These are phyloP conservation scores for Mycosphaerella sp. DNA, from an alignment of 2,329 filamentous ascomycete species.

Conservation along the genomic window DNA sequence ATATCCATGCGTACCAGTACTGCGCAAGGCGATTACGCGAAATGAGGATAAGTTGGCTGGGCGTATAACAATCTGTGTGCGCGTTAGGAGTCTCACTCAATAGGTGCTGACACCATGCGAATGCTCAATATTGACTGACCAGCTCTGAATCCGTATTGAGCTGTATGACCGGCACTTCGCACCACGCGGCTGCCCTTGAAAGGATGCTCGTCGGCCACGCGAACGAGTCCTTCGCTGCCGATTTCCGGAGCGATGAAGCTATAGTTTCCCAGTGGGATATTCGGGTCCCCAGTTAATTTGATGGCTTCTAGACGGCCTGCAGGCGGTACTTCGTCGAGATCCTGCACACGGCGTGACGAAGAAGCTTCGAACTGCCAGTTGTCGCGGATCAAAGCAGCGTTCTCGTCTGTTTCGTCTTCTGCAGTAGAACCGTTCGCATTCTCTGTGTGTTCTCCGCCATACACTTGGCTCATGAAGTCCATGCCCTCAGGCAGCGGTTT, in stretches of 20 bases:
- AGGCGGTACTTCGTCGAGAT: conserved; percentile 41
- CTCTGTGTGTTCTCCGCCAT: conserved; percentile 23
- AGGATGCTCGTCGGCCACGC: conserved; percentile 57
- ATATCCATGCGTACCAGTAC: conserved; percentile 2
- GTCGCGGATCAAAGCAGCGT: background rate
- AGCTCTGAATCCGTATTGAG: conserved; percentile 61
- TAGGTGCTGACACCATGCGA: no score
- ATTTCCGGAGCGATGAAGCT: conserved; percentile 78
- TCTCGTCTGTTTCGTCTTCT: background rate
- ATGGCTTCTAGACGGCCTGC: conserved; percentile 70
- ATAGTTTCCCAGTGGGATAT: conserved; percentile 79
- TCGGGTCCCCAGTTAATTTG: conserved; percentile 86
- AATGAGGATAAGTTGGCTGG: conserved; percentile 70
- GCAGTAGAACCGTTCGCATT: background rate
- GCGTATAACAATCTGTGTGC: conserved; percentile 63
- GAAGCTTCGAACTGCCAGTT: conserved; percentile 22
- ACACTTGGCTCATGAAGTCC: conserved; percentile 31
- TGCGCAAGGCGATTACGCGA: conserved; percentile 65
- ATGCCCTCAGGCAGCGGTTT: conserved; percentile 37
- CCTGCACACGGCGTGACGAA: background rate
- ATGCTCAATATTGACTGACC: conserved; percentile 46
- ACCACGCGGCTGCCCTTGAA: conserved; percentile 69
- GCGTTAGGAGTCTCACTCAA: conserved; percentile 7
- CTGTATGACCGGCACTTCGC: conserved; percentile 69
- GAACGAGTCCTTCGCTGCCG: conserved; percentile 57